These are phyloP conservation scores for Colletotrichum chrysophilum DNA, from an alignment of 2,329 filamentous ascomycete genomes.

Conservation along the genomic window DNA sequence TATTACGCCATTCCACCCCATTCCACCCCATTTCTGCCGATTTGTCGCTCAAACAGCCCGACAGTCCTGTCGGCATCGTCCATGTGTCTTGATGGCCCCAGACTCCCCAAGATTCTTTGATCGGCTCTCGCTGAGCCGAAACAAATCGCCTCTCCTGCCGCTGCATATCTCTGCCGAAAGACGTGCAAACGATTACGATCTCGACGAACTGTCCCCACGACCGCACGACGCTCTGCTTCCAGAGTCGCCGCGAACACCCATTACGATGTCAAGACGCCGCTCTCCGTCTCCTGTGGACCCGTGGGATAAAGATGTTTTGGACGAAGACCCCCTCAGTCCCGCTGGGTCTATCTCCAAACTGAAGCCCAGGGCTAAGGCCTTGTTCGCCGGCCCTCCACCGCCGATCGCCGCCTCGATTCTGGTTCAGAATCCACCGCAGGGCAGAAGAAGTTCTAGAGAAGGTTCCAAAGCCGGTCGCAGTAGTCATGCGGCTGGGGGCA, in stretches of 20 bases:
- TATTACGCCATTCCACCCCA: background rate
- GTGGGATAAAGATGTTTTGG: background rate
- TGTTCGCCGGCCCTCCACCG: slow-evolving; percentile 56
- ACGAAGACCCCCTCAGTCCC: slow-evolving; percentile 24
- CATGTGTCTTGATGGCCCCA: slow-evolving; percentile 15
- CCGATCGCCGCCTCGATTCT: slow-evolving; percentile 52
- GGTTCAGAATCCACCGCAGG: slow-evolving; percentile 26
- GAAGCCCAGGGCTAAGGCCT: slow-evolving; percentile 33
- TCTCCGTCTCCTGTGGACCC: slow-evolving; percentile 6
- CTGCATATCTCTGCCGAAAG: slow-evolving; percentile 28
- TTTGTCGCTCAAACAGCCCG: background rate
- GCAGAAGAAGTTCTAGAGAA: background rate
- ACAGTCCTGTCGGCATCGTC: background rate
- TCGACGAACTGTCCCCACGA: slow-evolving; percentile 44
- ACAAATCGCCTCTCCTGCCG: slow-evolving; percentile 28
- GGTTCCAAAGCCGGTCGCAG: background rate
- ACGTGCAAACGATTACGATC: slow-evolving; percentile 37
- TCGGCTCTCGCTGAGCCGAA: slow-evolving; percentile 18
- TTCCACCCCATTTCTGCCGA: background rate
- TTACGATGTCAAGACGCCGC: slow-evolving; percentile 6
- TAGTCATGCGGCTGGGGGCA: background rate
- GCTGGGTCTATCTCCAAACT: slow-evolving; percentile 35
- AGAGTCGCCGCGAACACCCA: slow-evolving; percentile 24
- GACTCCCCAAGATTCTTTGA: slow-evolving; percentile 21
- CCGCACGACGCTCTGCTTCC: slow-evolving; percentile 32